Evolutionary conservation across 228 moss, liverwort and hornwort species (phyloP).

Genomic region (Sphagnum fallax): DNA sequence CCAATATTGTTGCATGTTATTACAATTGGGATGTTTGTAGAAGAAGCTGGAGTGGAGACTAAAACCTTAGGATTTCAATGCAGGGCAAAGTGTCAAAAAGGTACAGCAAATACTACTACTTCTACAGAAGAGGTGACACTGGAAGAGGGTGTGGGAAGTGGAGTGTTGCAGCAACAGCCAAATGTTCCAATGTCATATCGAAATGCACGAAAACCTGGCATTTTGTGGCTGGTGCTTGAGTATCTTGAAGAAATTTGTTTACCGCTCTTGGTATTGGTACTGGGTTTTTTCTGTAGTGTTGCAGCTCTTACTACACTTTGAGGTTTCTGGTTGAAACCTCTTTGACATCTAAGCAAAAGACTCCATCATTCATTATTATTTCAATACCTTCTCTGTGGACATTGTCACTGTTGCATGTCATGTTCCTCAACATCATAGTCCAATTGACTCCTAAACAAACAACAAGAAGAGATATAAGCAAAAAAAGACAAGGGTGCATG

Average conservation of each 20-base stretch:
- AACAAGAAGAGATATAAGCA: too few species aligned
- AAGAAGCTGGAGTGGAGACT: neutral
- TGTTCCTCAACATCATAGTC: too few species aligned
- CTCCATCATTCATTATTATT: too few species aligned
- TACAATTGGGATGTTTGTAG: neutral
- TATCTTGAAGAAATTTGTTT: slow-evolving; percentile 11
- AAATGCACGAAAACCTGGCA: neutral
- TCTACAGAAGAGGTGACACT: too few species aligned
- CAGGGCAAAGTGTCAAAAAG: slow-evolving; percentile 8
- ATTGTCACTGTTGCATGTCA: too few species aligned
- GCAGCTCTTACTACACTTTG: slow-evolving; percentile 26
- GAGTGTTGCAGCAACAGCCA: neutral
- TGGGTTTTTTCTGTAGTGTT: slow-evolving; percentile 39
- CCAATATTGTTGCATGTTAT: neutral
- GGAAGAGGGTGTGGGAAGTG: neutral
- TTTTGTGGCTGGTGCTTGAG: slow-evolving; percentile 1
- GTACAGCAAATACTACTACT: neutral
- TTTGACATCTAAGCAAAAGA: too few species aligned
- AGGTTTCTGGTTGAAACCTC: neutral
- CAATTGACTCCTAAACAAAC: too few species aligned
- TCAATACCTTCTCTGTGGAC: too few species aligned
- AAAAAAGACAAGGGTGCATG: too few species aligned
- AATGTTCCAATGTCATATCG: slow-evolving; percentile 1
- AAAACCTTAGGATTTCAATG: neutral
- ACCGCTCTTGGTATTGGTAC: slow-evolving; percentile 18